Percentiles rank a stretch among this genome's conserved stretches.
Conservation (phyloP, 2,329 filamentous ascomycete species). For the Epichloe hybrida region DNA sequence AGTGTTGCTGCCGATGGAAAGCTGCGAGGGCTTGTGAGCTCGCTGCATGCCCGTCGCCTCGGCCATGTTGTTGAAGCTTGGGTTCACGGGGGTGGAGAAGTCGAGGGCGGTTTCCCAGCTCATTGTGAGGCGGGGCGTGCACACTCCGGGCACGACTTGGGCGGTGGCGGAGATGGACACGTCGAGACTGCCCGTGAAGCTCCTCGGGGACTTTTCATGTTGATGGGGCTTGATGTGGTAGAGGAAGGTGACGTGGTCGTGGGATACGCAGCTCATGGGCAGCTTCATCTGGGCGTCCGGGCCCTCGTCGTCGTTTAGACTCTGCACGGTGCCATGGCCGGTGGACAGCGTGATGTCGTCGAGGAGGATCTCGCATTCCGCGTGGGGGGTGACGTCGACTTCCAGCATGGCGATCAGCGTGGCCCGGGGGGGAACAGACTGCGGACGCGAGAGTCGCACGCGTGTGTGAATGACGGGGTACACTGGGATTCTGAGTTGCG, state of each 20-base stretch:
- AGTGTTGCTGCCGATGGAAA: slow-evolving; percentile 44
- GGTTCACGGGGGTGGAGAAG: slow-evolving; percentile 52
- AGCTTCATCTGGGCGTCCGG: slow-evolving; percentile 30
- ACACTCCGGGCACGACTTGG: slow-evolving; percentile 39
- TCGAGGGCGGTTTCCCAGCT: slow-evolving; percentile 57
- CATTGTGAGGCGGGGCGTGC: slow-evolving; percentile 49
- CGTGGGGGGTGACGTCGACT: slow-evolving; percentile 58
- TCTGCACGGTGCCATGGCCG: slow-evolving; percentile 42
- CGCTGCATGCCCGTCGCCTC: slow-evolving; percentile 42
- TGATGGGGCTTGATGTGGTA: slow-evolving; percentile 49
- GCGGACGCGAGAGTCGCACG: slow-evolving; percentile 56
- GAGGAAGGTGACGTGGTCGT: slow-evolving; percentile 63
- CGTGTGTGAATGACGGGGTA: slow-evolving; percentile 59
- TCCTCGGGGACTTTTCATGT: slow-evolving; percentile 31
- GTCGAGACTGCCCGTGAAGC: slow-evolving; percentile 37
- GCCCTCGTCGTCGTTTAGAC: slow-evolving; percentile 31
- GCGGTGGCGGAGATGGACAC: slow-evolving; percentile 49
- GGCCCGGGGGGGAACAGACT: slow-evolving; percentile 40
- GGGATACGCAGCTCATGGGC: slow-evolving; percentile 49
- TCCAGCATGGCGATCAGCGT: slow-evolving; percentile 59
- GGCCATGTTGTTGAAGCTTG: slow-evolving; percentile 41
- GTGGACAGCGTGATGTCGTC: slow-evolving; percentile 44
- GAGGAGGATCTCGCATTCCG: slow-evolving; percentile 52
- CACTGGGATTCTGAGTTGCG: slow-evolving; percentile 48
- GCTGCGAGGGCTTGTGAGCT: slow-evolving; percentile 47